Base-by-base conservation (phyloP, 192 early-diverging fungal species). In the Coemansia sp. region DNA sequence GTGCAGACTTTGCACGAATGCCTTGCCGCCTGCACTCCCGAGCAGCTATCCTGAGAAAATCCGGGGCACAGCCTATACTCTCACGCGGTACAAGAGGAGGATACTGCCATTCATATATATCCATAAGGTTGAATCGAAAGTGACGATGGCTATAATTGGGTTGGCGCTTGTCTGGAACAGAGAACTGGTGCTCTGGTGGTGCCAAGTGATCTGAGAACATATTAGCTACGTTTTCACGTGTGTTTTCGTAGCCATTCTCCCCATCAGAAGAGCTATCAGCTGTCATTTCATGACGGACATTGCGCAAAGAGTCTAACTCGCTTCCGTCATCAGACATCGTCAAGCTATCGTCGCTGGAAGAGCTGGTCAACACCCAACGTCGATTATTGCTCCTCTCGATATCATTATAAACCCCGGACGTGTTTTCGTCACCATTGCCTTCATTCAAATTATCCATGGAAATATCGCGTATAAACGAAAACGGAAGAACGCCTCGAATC, bases 381-480 rank as follows among this genome's bases (percentile, higher is more conserved):
- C 66, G 52, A 13, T 55, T 6, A 3, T 40, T 52, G 12, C 60
- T 54, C 13, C 46, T 57, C 36, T 22, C 47, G 26, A 26, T 56
- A 32, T 41, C 39, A 39, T 56, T 51, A 36, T 67, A 70, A 68
- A 11, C 45, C 32, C 32, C 32, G 32, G 32, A 32, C 32, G 1
- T 49, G 16, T 39, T 43, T 18, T 63, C 59, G 12, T 75, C 67
- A 36, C 68, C 73, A 1, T 67, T 26, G 19, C 71, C 68, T 54
- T 71, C 68, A 13, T 26, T 21, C n/a, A 41, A 39, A 15, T 71
- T 67, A n/a, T 67, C 62, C 21, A 49, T 42, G 41, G 65, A 36
- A 32, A 81, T 41, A 19, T 75, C 78, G 16, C 73, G 70, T 63
- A 81, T 75, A 68, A 81, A 81, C 42, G 78, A 81, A 51, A 81